phyloP scores from a whole-genome alignment of 2,329 filamentous ascomycete species.

The Talaromyces sp. region DNA sequence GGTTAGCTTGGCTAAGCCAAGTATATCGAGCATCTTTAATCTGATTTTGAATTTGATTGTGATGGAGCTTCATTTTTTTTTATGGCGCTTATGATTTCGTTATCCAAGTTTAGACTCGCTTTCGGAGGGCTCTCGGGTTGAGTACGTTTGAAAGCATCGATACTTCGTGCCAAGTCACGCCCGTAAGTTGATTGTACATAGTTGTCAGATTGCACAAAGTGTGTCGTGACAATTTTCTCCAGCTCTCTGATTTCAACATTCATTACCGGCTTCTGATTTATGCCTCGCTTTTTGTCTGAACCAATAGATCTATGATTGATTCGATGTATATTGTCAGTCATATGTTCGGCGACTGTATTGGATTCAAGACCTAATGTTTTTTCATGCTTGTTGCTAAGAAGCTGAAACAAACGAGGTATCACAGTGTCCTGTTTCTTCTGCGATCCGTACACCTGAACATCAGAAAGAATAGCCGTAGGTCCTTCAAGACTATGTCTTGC shows the following conservation, averaged over 20 bases:
- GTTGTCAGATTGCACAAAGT: conserved; percentile 1
- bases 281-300: not conserved
- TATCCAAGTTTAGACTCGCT: conserved; percentile 19
- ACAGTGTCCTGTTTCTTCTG: not conserved
- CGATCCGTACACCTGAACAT: not conserved
- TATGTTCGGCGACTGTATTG: not conserved
- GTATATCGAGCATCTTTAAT: conserved; percentile 26
- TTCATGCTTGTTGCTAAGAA: not conserved
- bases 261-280: not conserved
- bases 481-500: not conserved
- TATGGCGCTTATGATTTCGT: not conserved
- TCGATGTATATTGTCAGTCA: not conserved
- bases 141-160: conserved; percentile 2
- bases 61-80: conserved; percentile 13
- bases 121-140: too few relatives aligned
- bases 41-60: conserved; percentile 17
- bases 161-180: conserved; percentile 1
- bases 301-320: not conserved
- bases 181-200: conserved; percentile 12
- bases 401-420: not conserved
- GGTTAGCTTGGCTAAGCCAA: conserved; percentile 41
- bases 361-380: not conserved
- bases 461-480: not conserved
- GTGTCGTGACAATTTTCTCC: not conserved
- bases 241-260: conserved; percentile 4